Evolutionary conservation across 768 basidiomycete genomes (phyloP).

Genomic region (Scleroderma citrinum): DNA sequence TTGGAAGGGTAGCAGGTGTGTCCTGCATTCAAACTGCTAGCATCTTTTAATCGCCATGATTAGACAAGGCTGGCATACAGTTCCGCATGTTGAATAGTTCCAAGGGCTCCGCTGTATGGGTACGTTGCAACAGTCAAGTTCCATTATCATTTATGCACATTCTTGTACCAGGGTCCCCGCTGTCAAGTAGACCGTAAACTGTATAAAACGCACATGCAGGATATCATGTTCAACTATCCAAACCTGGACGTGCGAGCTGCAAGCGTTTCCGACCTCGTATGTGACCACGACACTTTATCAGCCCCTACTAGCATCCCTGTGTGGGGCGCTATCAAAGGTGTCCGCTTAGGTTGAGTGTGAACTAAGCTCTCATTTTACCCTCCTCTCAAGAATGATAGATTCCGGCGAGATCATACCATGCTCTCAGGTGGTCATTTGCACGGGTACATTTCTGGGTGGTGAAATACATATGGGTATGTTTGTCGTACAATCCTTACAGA

Average conservation of each 20-base stretch:
- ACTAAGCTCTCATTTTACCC: background rate
- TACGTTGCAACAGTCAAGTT: constrained; percentile 28
- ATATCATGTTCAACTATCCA: constrained; percentile 55
- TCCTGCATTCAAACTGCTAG: constrained; percentile 1
- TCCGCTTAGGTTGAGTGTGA: constrained; percentile 50
- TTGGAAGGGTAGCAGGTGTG: constrained; percentile 76
- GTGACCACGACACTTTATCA: constrained; percentile 42
- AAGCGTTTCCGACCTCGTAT: constrained; percentile 74
- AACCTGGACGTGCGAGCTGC: constrained; percentile 65
- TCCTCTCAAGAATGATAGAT: constrained; percentile 37
- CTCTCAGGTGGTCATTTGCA: constrained; percentile 81
- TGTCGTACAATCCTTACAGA: background rate
- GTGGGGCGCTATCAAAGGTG: constrained; percentile 58
- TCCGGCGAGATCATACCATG: constrained; percentile 70
- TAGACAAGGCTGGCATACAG: constrained; percentile 85
- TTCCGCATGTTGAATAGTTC: constrained; percentile 83
- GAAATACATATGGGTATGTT: constrained; percentile 81
- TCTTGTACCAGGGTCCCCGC: constrained; percentile 62
- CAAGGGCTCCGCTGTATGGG: constrained; percentile 88
- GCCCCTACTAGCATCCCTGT: constrained; percentile 18
- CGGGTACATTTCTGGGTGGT: constrained; percentile 86
- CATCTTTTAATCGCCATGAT: background rate
- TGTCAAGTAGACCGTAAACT: constrained; percentile 84
- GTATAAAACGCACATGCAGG: constrained; percentile 82
- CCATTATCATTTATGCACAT: background rate